phyloP scores from a whole-genome alignment of 1,284 basidiomycete genomes.

The Naganishia albida region DNA sequence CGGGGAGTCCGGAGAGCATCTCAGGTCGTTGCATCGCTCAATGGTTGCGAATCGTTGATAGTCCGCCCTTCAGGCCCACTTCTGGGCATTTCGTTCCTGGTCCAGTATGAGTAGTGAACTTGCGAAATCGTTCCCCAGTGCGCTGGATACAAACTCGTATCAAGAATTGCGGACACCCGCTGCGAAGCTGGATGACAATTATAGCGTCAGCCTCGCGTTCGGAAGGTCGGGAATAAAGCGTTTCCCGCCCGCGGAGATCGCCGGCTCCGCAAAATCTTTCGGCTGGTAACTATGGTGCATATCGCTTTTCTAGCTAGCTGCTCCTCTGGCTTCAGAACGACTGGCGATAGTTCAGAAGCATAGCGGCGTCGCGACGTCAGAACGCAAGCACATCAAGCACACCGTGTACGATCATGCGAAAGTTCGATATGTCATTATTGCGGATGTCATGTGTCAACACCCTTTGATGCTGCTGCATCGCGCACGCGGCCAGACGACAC shows the following conservation, averaged over 20 bases:
- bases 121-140: too few species aligned
- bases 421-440: not conserved
- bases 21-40: not conserved
- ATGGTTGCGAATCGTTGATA: not conserved
- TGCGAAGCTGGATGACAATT: not conserved
- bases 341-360: too few species aligned
- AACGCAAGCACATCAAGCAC: too few species aligned
- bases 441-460: not conserved
- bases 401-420: too few species aligned
- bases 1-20: not conserved
- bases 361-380: too few species aligned
- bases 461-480: not conserved
- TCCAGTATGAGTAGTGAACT: too few species aligned
- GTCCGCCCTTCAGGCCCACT: too few species aligned
- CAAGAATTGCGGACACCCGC: too few species aligned
- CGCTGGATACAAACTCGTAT: too few species aligned
- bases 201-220: constrained; percentile 4
- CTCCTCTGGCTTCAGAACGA: too few species aligned
- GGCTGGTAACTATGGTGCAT: not conserved
- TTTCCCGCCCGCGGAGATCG: not conserved
- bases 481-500: not conserved
- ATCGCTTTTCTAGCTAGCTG: too few species aligned
- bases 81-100: too few species aligned
- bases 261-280: not conserved
- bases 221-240: constrained; percentile 4